phyloP scores from a whole-genome alignment of 176 grass and related monocot species.

The Hsuehochloa calcarea region DNA sequence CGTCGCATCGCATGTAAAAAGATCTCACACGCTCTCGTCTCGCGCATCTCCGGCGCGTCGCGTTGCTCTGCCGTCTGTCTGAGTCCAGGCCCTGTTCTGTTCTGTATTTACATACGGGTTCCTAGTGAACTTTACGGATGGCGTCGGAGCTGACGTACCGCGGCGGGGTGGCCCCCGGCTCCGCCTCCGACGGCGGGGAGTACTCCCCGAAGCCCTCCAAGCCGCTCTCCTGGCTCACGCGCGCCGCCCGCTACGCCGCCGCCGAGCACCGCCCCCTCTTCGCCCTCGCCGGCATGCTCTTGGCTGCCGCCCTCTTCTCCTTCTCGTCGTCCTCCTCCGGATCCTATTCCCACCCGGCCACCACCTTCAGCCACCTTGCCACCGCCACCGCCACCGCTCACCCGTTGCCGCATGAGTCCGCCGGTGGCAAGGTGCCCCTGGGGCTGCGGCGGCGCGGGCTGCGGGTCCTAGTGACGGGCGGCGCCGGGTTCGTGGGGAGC shows the following conservation, averaged over 20 bases:
- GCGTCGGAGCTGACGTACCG: slow-evolving; percentile 75
- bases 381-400: not conserved
- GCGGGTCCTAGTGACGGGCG: slow-evolving; percentile 79
- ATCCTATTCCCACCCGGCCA: not conserved
- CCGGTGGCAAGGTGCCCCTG: slow-evolving; percentile 67
- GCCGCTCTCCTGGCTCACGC: slow-evolving; percentile 50
- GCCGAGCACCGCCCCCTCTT: slow-evolving; percentile 73
- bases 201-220: slow-evolving; percentile 67
- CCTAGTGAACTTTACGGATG: slow-evolving; percentile 39
- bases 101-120: not conserved
- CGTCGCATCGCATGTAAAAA: too few species aligned
- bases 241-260: slow-evolving; percentile 56
- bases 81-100: not conserved
- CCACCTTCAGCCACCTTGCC: slow-evolving; percentile 27
- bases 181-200: slow-evolving; percentile 28
- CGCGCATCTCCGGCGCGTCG: not conserved
- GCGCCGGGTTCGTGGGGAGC: slow-evolving; percentile 83
- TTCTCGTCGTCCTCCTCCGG: not conserved
- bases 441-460: slow-evolving; percentile 56
- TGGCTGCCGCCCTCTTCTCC: slow-evolving; percentile 51
- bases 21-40: not conserved
- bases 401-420: slow-evolving; percentile 34
- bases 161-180: slow-evolving; percentile 31
- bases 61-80: not conserved
- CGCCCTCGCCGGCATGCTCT: slow-evolving; percentile 64